A percentile compares a stretch with the other conserved stretches of the same genome.
phyloP scores from a whole-genome alignment of 306 rosid genomes.

The Fragaria ananassa region DNA sequence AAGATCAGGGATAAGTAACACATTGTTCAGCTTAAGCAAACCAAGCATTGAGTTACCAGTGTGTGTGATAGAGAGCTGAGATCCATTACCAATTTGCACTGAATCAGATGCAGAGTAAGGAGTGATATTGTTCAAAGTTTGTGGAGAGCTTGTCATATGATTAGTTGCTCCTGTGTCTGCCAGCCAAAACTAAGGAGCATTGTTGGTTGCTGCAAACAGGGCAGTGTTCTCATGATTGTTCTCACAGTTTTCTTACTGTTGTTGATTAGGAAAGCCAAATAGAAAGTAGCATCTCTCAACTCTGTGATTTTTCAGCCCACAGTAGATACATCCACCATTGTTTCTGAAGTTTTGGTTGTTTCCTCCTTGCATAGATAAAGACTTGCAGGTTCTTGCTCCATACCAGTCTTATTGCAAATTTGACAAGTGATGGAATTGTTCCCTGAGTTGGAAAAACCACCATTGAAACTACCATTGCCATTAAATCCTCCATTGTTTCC shows the following conservation, averaged over 20 bases:
- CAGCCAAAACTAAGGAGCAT: neutral
- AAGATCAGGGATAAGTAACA: neutral
- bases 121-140: neutral
- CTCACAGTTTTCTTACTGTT: neutral
- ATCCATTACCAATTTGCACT: neutral
- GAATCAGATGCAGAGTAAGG: neutral
- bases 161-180: neutral
- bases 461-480: no score
- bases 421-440: neutral
- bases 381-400: neutral
- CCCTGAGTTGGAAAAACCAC: no score
- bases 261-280: neutral
- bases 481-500: no score
- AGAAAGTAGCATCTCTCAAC: neutral
- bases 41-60: neutral
- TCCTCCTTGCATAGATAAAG: no score
- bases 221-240: neutral
- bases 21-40: neutral
- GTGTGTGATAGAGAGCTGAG: neutral
- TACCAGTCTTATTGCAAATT: neutral
- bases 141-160: neutral
- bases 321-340: neutral
- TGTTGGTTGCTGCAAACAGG: neutral
- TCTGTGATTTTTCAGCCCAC: neutral
- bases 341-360: no score